Conservation (phyloP, 257 asterid species). For the Leptodermis oblonga region DNA sequence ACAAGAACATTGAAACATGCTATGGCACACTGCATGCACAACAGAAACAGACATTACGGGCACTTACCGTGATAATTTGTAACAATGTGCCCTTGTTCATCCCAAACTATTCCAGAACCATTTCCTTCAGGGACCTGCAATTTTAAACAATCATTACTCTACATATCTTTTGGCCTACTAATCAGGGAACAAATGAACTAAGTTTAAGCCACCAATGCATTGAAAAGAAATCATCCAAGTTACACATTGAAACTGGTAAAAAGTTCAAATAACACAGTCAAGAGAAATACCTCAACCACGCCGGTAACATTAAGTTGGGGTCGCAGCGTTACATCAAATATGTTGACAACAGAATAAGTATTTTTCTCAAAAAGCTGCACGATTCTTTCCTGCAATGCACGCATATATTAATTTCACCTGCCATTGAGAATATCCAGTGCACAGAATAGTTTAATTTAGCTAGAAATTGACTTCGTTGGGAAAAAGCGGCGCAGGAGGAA, state of each 20-base stretch:
- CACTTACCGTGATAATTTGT: slow-evolving; percentile 93
- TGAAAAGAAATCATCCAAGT: not conserved
- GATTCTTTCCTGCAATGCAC: slow-evolving; percentile 78
- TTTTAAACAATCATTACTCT: not conserved
- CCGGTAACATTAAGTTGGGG: slow-evolving; percentile 87
- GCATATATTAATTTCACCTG: slow-evolving; percentile 47
- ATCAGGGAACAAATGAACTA: not conserved
- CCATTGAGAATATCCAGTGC: slow-evolving; percentile 8
- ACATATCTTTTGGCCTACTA: not conserved
- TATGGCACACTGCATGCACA: not conserved
- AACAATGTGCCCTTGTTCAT: slow-evolving; percentile 83
- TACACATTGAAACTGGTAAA: not conserved
- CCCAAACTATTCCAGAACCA: slow-evolving; percentile 98
- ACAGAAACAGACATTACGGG: not conserved
- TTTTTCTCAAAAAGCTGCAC: slow-evolving; percentile 85
- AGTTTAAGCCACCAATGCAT: not conserved
- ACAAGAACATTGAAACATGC: not conserved
- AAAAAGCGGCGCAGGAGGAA: slow-evolving; percentile 66
- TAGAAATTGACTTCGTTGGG: slow-evolving; percentile 67
- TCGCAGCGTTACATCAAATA: slow-evolving; percentile 84
- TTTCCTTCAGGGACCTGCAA: slow-evolving; percentile 95
- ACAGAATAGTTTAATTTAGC: slow-evolving; percentile 16
- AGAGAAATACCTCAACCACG: slow-evolving; percentile 68
- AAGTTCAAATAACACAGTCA: not conserved
- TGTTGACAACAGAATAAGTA: slow-evolving; percentile 93